Percentiles rank a stretch among this genome's conserved stretches.
These are phyloP conservation scores for Trichoderma brevicompactum DNA, from an alignment of 2,329 filamentous ascomycete species.

Conservation along the genomic window DNA sequence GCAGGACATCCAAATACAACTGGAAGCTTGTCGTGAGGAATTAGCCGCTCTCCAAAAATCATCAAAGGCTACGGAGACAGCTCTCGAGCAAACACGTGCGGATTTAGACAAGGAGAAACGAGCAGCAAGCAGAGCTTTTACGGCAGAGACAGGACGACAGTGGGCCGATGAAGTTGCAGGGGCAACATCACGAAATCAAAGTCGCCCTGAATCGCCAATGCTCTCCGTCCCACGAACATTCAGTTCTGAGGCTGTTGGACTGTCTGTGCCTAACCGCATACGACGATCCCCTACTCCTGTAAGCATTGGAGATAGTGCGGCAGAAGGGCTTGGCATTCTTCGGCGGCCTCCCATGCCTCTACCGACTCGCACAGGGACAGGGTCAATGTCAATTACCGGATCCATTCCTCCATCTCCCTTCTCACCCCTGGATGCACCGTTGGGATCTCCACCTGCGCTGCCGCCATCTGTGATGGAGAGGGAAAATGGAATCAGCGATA, in stretches of 20 bases:
- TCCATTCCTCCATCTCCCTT: constrained; percentile 50
- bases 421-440: constrained; percentile 51
- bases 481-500: constrained; percentile 57
- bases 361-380: constrained; percentile 48
- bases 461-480: constrained; percentile 50
- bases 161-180: constrained; percentile 58
- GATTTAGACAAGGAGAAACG: constrained; percentile 57
- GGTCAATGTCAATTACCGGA: constrained; percentile 45
- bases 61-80: constrained; percentile 68
- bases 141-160: constrained; percentile 50
- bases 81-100: constrained; percentile 59
- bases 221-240: constrained; percentile 57
- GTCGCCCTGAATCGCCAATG: constrained; percentile 59
- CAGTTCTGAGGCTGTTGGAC: constrained; percentile 58
- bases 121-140: constrained; percentile 37
- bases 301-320: constrained; percentile 50
- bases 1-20: constrained; percentile 67
- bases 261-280: constrained; percentile 46
- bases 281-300: constrained; percentile 49
- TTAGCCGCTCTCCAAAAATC: constrained; percentile 66
- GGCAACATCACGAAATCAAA: constrained; percentile 50
- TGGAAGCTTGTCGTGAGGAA: constrained; percentile 64
- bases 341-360: constrained; percentile 59
- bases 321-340: constrained; percentile 46
- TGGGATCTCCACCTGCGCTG: constrained; percentile 42